phyloP scores from a whole-genome alignment of 176 grass and related monocot species.

The Oryza glaberrima region DNA sequence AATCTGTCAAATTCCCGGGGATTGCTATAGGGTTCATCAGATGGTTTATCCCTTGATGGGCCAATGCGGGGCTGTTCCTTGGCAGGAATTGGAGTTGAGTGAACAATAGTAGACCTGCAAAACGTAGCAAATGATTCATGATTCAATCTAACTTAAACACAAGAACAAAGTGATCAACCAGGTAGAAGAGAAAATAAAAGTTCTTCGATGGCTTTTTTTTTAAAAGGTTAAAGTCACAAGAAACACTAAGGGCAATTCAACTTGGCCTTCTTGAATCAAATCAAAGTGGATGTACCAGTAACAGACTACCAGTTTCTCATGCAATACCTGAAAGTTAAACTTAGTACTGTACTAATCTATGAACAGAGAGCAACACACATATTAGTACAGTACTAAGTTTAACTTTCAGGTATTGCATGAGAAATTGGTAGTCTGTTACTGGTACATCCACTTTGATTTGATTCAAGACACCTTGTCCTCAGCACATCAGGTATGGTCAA shows the following conservation, averaged over 20 bases:
- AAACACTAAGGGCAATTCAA: background rate
- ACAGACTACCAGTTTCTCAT: too few species aligned
- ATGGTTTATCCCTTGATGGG: slow-evolving; percentile 57
- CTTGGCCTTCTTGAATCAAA: background rate
- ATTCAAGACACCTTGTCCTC: background rate
- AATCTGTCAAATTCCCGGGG: slow-evolving; percentile 41
- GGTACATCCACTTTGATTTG: background rate
- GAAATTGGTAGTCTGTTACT: background rate
- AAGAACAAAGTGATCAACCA: slow-evolving; percentile 1
- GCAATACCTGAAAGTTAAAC: too few species aligned
- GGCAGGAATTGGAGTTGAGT: slow-evolving; percentile 66
- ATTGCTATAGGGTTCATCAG: slow-evolving; percentile 59
- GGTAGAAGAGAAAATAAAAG: slow-evolving; percentile 7
- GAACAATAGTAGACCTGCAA: slow-evolving; percentile 91
- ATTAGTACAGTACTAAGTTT: background rate
- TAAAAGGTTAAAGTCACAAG: background rate
- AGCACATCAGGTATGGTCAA: background rate
- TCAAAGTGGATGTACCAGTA: too few species aligned
- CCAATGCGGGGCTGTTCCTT: slow-evolving; percentile 64
- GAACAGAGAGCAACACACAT: too few species aligned
- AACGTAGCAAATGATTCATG: background rate
- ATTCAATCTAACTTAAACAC: background rate
- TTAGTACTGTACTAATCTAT: too few species aligned
- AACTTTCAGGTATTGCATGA: slow-evolving; percentile 7
- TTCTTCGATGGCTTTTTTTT: background rate